A percentile compares a stretch with the other conserved stretches of the same genome.
Evolutionary conservation across 768 basidiomycete genomes (phyloP).

Genomic region (Kwoniella botswanensis): DNA sequence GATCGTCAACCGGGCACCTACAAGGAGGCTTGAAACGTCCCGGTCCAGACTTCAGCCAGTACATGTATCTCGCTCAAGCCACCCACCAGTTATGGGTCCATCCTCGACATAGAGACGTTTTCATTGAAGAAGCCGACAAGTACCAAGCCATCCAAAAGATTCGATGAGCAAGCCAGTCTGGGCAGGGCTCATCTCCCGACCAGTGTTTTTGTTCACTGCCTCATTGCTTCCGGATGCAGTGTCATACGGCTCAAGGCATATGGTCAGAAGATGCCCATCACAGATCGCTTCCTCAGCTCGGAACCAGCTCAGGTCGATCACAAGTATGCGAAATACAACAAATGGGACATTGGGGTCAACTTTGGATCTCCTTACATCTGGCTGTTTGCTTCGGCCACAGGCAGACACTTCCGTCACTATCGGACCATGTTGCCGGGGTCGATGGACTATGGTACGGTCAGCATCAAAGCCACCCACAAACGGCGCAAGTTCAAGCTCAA

Average conservation of each 20-base stretch:
- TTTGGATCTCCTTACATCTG: too few species aligned
- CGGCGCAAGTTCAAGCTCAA: conserved; percentile 21
- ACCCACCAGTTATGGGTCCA: conserved; percentile 30
- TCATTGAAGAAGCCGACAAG: conserved; percentile 13
- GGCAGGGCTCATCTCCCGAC: conserved; percentile 21
- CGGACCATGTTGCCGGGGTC: too few species aligned
- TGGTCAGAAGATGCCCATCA: conserved; percentile 33
- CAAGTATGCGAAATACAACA: too few species aligned
- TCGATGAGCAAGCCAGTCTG: conserved; percentile 16
- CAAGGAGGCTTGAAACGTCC: neutral
- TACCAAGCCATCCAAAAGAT: conserved; percentile 22
- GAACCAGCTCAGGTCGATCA: conserved; percentile 27
- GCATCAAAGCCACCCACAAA: conserved; percentile 12
- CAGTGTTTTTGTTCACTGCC: conserved; percentile 31
- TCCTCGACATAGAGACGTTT: conserved; percentile 18
- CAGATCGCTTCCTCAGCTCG: neutral
- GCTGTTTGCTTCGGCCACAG: too few species aligned
- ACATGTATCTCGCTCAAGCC: conserved; percentile 18
- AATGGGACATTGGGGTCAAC: too few species aligned
- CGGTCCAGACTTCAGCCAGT: conserved; percentile 14
- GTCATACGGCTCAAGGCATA: conserved; percentile 31
- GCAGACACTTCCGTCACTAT: too few species aligned
- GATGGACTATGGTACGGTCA: too few species aligned
- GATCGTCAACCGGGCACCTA: neutral
- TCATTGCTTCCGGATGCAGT: conserved; percentile 16